These are phyloP conservation scores for Sporisorium scitamineum DNA, from an alignment of 1,284 basidiomycete genomes.

Conservation along the genomic window DNA sequence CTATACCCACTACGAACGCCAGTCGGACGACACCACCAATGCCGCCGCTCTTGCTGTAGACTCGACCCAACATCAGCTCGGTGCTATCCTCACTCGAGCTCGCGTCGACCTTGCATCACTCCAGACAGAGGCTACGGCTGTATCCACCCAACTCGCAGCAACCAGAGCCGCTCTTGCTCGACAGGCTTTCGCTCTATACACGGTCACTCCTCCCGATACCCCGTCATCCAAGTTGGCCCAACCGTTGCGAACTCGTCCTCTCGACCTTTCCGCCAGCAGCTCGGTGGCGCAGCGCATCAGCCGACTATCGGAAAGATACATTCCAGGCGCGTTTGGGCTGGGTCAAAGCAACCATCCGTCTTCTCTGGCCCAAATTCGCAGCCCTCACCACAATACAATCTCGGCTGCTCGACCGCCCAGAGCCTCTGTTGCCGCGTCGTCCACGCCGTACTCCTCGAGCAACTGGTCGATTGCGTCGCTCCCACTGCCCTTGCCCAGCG, in stretches of 20 bases:
- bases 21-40: conserved; percentile 7
- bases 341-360: conserved; percentile 13
- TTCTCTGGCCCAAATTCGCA: background rate
- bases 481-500: conserved; percentile 48
- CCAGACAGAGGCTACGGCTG: conserved; percentile 13
- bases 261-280: conserved; percentile 35
- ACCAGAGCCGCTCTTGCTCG: conserved; percentile 40
- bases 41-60: background rate
- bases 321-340: conserved; percentile 49
- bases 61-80: conserved; percentile 23
- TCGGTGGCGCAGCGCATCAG: conserved; percentile 42
- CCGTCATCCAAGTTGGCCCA: background rate
- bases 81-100: conserved; percentile 25
- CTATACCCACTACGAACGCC: conserved; percentile 42
- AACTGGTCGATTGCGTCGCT: conserved; percentile 53
- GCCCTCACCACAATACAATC: background rate
- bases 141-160: conserved; percentile 23
- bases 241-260: conserved; percentile 5
- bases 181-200: conserved; percentile 44
- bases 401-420: background rate
- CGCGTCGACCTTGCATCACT: conserved; percentile 26
- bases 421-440: background rate
- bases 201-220: conserved; percentile 28
- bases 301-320: conserved; percentile 49
- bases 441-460: conserved; percentile 6